Base-by-base conservation (phyloP, 495 filamentous ascomycete genomes). In the Jackrogersella multiformis region DNA sequence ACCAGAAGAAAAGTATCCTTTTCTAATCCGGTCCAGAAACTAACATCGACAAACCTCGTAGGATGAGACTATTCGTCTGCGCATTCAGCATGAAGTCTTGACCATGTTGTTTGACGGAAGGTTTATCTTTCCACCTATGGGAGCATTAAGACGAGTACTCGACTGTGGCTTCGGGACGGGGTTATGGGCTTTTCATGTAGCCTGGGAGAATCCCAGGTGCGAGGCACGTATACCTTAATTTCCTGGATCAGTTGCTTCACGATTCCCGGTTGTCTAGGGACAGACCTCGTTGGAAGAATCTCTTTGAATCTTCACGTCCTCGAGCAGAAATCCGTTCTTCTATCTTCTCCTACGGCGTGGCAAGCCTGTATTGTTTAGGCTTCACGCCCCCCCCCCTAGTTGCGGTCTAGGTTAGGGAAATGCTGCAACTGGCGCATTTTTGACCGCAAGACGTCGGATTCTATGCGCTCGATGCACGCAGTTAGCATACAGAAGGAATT, bases 51-150 rank as follows among this genome's bases (percentile, higher is more conserved):
- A 41, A 57, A 66, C 64, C 62, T 55, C 68, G 35, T 65, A 98
- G 94, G 89, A 89, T 68, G 94, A 97, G 79, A 86, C 88, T 61
- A 87, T 94, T 44, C 85, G 92, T 48, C 83, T 95, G 32, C 82
- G 90, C 38, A 78, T 83, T 23, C 86, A 93, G 74, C 87, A 97
- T 72, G 77, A 77, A 26, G 80, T 97, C 12, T 84, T 97, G 64
- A 86, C 86, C 61, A 82, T 81, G 65, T 78, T 93, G 58, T 96
- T 96, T 74, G 89, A 94, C 35, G 82, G 84, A 57, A 83, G 89
- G 69, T 82, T 94, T 20, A 89, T 96, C 66, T 95, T 97, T 71
- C 89, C 92, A 36, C 91, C 91, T 7, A 81, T 96, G 55, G 76
- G 74, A 32, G 77, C 81, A 30, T 88, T 88, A 56, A 76, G 80